These are phyloP conservation scores for Carallia pectinifolia DNA, from an alignment of 345 rosid species.

Conservation along the genomic window DNA sequence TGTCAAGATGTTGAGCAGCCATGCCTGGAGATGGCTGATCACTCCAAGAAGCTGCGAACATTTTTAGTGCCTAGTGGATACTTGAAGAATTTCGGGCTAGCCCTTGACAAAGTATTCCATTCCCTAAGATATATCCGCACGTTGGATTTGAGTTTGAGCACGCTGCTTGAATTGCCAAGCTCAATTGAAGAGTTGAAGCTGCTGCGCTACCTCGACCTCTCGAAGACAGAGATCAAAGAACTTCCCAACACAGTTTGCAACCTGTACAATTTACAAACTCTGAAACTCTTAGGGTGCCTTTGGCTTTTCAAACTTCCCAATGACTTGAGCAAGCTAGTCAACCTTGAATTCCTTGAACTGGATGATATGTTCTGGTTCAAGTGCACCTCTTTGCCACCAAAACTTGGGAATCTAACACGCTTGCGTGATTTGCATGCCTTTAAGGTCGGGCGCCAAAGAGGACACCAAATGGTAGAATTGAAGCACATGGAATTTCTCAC, in stretches of 20 bases:
- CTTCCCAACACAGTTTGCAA: slow-evolving; percentile 36
- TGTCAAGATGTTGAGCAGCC: slow-evolving; percentile 25
- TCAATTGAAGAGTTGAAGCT: slow-evolving; percentile 28
- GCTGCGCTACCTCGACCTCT: slow-evolving; percentile 34
- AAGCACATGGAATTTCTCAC: slow-evolving; percentile 7
- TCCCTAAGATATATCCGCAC: slow-evolving; percentile 24
- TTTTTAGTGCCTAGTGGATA: slow-evolving; percentile 15
- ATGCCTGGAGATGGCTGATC: not conserved
- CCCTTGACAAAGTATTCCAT: slow-evolving; percentile 18
- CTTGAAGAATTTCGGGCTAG: slow-evolving; percentile 23
- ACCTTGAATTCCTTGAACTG: slow-evolving; percentile 32
- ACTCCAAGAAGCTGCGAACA: slow-evolving; percentile 28
- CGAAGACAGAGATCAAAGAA: slow-evolving; percentile 29
- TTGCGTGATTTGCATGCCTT: slow-evolving; percentile 27
- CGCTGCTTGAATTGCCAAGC: slow-evolving; percentile 18
- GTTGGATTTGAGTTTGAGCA: slow-evolving; percentile 33
- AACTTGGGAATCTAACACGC: slow-evolving; percentile 25
- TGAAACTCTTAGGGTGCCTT: slow-evolving; percentile 30
- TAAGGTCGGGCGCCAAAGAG: slow-evolving; percentile 2
- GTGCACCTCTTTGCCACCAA: slow-evolving; percentile 23
- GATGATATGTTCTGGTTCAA: slow-evolving; percentile 43
- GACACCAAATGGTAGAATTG: slow-evolving; percentile 15
- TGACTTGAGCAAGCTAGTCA: slow-evolving; percentile 27
- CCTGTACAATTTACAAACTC: slow-evolving; percentile 31
- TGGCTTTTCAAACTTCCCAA: slow-evolving; percentile 31